phyloP scores from a whole-genome alignment of 1,139 yeast species.

The Sugiyamaella japonica region DNA sequence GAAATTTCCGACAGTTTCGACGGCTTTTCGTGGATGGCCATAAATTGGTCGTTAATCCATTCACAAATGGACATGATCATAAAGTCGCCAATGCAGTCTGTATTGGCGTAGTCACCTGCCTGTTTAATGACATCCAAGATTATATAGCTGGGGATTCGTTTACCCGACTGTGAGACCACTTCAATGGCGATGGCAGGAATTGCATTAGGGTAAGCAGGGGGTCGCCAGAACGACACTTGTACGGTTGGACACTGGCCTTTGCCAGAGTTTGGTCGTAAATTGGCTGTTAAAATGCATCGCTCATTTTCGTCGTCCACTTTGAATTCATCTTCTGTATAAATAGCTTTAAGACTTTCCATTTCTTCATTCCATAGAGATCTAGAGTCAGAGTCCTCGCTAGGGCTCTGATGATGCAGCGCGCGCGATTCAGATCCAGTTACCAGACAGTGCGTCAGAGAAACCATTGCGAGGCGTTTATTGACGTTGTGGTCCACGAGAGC shows the following conservation, averaged over 20 bases:
- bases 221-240: slow-evolving; percentile 23
- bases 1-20: slow-evolving; percentile 58
- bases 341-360: slow-evolving; percentile 62
- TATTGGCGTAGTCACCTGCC: slow-evolving; percentile 41
- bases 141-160: slow-evolving; percentile 69
- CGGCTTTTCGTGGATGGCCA: slow-evolving; percentile 63
- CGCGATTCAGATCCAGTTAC: slow-evolving; percentile 34
- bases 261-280: background rate
- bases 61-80: slow-evolving; percentile 65
- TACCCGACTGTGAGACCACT: slow-evolving; percentile 33
- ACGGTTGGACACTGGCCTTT: background rate
- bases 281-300: slow-evolving; percentile 17
- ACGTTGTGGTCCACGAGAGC: slow-evolving; percentile 47
- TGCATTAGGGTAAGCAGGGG: slow-evolving; percentile 34
- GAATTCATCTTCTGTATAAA: slow-evolving; percentile 41
- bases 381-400: background rate
- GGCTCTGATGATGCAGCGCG: background rate
- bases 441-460: slow-evolving; percentile 42
- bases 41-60: slow-evolving; percentile 69
- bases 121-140: slow-evolving; percentile 61
- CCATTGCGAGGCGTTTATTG: slow-evolving; percentile 55
- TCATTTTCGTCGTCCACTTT: slow-evolving; percentile 12
- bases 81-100: slow-evolving; percentile 62
- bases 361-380: slow-evolving; percentile 67
- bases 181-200: slow-evolving; percentile 40